phyloP scores from a whole-genome alignment of 2,329 filamentous ascomycete species.

The Magnaporthales sp. region DNA sequence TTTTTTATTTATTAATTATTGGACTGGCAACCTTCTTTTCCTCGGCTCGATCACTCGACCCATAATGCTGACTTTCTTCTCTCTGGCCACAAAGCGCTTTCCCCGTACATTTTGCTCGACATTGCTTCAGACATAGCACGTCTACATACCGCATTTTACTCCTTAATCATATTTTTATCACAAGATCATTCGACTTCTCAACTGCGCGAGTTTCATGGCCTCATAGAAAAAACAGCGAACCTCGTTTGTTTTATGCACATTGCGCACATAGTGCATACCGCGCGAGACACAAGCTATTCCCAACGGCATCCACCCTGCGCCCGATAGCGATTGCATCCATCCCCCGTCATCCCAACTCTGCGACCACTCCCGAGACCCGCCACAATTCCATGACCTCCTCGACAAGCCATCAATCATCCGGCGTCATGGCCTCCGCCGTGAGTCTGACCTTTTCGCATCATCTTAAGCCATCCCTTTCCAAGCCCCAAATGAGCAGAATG shows the following conservation, averaged over 20 bases:
- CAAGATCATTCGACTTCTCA: neutral
- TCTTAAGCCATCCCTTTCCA: conserved; percentile 8
- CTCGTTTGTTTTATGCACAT: neutral
- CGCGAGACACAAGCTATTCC: neutral
- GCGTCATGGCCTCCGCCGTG: conserved; percentile 28
- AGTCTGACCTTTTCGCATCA: conserved; percentile 19
- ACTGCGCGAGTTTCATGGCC: neutral
- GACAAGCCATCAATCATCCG: conserved; percentile 21
- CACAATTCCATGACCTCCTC: conserved; percentile 20
- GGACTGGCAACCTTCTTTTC: neutral
- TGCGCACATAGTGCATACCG: neutral
- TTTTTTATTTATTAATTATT: no score
- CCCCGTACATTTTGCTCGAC: conserved; percentile 1
- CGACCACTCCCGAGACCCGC: neutral
- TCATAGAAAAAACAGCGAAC: neutral
- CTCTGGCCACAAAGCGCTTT: neutral
- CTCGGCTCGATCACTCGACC: neutral
- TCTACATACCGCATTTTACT: neutral
- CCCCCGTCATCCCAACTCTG: conserved; percentile 9
- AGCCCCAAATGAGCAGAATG: neutral
- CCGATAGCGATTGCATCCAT: conserved; percentile 7
- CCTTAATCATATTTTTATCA: neutral
- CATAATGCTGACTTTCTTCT: conserved; percentile 1
- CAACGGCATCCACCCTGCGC: neutral
- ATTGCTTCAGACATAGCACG: neutral